Base-by-base conservation (phyloP, 2,329 filamentous ascomycete species). In the Coniochaeta pulveracea region DNA sequence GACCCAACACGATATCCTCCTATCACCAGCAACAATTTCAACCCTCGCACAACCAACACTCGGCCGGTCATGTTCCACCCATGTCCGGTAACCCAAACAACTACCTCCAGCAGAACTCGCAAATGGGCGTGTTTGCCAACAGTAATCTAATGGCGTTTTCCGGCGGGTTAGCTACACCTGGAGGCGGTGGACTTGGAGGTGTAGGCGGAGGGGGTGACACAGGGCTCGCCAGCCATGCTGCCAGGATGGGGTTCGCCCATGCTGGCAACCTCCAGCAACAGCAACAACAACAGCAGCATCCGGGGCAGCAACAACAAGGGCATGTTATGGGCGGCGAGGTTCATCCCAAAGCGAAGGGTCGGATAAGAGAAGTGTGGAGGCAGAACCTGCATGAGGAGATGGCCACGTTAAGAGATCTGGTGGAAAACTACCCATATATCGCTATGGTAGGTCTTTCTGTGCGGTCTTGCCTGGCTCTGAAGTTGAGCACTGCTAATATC, bases 361-460 rank as follows among this genome's bases (percentile, higher is more conserved):
- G 86, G 54, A 96, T 96, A 78, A 75, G 88, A 43, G 89, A 98
- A 49, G 91, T 98, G 24, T 98, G 91, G 91, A 82, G 81, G 54
- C 76, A 85, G 47, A 96, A 96, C 49, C 61, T 96, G 41, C 74
- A 84, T 17, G 82, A 93, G 51, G 91, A 98, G 62, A 91, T 98
- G 80, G 80, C 76, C 7, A 65, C 82, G 32, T 59, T 98, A 45
- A 72, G 89, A 54, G 76, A 82, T 38, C 63, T 96, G 48, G 76
- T 96, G 42, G 83, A 93, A 40, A 84, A 82, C 49, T 96, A 93
- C 56, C 85, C 86, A 26, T 96, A 93, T 54, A 89, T 98, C 58
- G 89, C 88, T 47, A 96, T 98, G 91, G 88, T 94, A 64, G 65
- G 80, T 35, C 19, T n/a, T 9, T 34, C 11, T 6, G 15, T 14